A percentile compares a stretch with the other conserved stretches of the same genome.
phyloP scores from a whole-genome alignment of 805 yeast genomes.

The Torulaspora microellipsoides region DNA sequence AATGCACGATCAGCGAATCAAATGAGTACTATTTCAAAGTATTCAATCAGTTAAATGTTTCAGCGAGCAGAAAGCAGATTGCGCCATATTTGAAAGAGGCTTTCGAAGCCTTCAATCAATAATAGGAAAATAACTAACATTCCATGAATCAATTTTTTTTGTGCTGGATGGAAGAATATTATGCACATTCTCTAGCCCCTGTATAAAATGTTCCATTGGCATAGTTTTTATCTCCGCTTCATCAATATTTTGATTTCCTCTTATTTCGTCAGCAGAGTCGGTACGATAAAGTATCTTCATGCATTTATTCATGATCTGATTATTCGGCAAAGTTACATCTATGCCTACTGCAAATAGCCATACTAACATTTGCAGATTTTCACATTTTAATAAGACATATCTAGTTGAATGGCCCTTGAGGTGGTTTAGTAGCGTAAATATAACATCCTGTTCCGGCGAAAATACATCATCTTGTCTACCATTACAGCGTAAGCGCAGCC shows the following conservation, averaged over 20 bases:
- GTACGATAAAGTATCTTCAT: slow-evolving; percentile 26
- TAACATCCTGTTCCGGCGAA: slow-evolving; percentile 22
- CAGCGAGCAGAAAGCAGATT: slow-evolving; percentile 80
- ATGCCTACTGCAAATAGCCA: slow-evolving; percentile 31
- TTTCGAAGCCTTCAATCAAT: slow-evolving; percentile 7
- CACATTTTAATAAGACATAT: slow-evolving; percentile 17
- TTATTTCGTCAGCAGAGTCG: slow-evolving; percentile 1
- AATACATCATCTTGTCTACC: slow-evolving; percentile 4
- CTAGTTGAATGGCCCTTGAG: slow-evolving; percentile 25
- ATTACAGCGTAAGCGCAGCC: slow-evolving; percentile 10
- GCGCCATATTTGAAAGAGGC: slow-evolving; percentile 52
- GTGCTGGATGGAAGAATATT: slow-evolving; percentile 13
- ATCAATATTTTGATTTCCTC: slow-evolving; percentile 19
- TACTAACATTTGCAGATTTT: slow-evolving; percentile 9
- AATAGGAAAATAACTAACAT: slow-evolving; percentile 18
- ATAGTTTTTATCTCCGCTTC: slow-evolving; percentile 10
- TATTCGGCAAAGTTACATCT: slow-evolving; percentile 14
- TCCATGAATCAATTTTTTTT: slow-evolving; percentile 20
- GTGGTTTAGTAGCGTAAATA: slow-evolving; percentile 20
- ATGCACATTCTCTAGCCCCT: slow-evolving; percentile 11
- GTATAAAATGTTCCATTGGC: slow-evolving; percentile 17
- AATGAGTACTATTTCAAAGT: slow-evolving; percentile 6
- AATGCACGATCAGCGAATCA: slow-evolving; percentile 1
- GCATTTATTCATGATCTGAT: slow-evolving; percentile 11
- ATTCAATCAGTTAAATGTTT: slow-evolving; percentile 48